Evolutionary conservation across 192 early-diverging fungal species (phyloP).

Genomic region (Chytriomyces sp.): DNA sequence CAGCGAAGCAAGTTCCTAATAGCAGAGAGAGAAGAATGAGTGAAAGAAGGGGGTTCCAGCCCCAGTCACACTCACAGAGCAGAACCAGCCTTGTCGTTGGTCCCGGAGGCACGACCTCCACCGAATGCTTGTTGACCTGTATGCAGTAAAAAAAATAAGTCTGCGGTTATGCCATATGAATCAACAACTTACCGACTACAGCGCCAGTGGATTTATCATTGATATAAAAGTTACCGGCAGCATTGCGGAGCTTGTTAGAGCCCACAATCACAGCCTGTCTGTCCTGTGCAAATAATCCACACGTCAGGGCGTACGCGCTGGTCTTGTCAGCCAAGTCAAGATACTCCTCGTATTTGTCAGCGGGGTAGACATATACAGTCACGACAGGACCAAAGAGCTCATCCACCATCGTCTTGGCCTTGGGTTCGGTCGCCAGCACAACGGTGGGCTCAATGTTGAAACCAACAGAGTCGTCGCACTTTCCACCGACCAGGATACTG

Average conservation of each 20-base stretch:
- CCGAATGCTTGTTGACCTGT: slow-evolving; percentile 94
- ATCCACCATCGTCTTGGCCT: slow-evolving; percentile 83
- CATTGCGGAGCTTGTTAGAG: slow-evolving; percentile 77
- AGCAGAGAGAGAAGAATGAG: slow-evolving; percentile 2
- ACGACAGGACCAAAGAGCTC: slow-evolving; percentile 98
- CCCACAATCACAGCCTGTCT: slow-evolving; percentile 75
- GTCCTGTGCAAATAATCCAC: slow-evolving; percentile 87
- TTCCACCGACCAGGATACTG: slow-evolving; percentile 90
- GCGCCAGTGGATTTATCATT: slow-evolving; percentile 99
- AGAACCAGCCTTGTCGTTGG: slow-evolving; percentile 98
- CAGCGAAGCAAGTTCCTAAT: slow-evolving; percentile 79
- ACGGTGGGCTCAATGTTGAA: slow-evolving; percentile 93
- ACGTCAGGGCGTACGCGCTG: slow-evolving; percentile 87
- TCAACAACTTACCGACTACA: slow-evolving; percentile 64
- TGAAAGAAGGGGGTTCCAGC: background rate
- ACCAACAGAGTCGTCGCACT: slow-evolving; percentile 80
- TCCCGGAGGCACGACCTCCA: slow-evolving; percentile 89
- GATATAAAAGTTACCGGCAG: slow-evolving; percentile 97
- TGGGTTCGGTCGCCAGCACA: slow-evolving; percentile 81
- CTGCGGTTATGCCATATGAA: background rate
- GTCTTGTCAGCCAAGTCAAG: slow-evolving; percentile 76
- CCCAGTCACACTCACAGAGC: slow-evolving; percentile 54
- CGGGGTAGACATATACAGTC: slow-evolving; percentile 88
- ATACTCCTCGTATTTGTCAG: slow-evolving; percentile 73
- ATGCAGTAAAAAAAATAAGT: background rate